Percentiles rank a stretch among this genome's conserved stretches.
phyloP scores from a whole-genome alignment of 2,329 filamentous ascomycete species.

The Cladophialophora bantiana region DNA sequence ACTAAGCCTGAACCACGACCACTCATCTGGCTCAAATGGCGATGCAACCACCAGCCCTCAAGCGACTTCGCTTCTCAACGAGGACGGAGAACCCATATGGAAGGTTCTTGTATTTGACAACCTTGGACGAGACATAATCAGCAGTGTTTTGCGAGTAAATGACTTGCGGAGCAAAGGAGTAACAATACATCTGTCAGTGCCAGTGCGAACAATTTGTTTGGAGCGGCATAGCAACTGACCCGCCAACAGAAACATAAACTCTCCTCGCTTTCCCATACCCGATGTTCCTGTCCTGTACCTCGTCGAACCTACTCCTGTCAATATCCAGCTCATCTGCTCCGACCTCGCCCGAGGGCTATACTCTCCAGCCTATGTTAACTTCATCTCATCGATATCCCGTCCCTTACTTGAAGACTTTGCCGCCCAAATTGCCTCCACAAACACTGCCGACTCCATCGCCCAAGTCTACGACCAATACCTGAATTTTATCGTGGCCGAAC shows the following conservation, averaged over 20 bases:
- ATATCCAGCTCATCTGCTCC: constrained; percentile 80
- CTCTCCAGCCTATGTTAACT: constrained; percentile 94
- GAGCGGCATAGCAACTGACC: constrained; percentile 17
- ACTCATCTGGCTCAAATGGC: constrained; percentile 18
- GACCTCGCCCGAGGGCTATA: constrained; percentile 90
- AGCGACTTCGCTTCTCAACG: constrained; percentile 79
- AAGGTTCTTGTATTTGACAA: constrained; percentile 97
- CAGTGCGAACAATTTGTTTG: constrained; percentile 44
- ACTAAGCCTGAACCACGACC: constrained; percentile 85
- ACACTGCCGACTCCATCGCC: constrained; percentile 86
- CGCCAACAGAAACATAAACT: constrained; percentile 73
- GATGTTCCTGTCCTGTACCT: constrained; percentile 97
- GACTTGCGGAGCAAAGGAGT: constrained; percentile 94
- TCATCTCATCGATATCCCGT: constrained; percentile 89
- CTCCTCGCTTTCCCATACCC: constrained; percentile 84
- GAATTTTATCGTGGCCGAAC: constrained; percentile 95
- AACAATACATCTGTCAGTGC: constrained; percentile 84
- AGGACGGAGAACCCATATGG: constrained; percentile 87
- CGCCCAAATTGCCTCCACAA: constrained; percentile 80
- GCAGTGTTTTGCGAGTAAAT: constrained; percentile 91
- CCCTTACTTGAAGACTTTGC: constrained; percentile 95
- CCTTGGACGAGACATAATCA: constrained; percentile 90
- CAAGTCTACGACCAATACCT: constrained; percentile 97
- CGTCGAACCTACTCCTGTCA: constrained; percentile 83
- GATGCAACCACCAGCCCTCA: constrained; percentile 54